phyloP scores from a whole-genome alignment of 352 stramenopile species.

The Phytophthora uliginosa region DNA sequence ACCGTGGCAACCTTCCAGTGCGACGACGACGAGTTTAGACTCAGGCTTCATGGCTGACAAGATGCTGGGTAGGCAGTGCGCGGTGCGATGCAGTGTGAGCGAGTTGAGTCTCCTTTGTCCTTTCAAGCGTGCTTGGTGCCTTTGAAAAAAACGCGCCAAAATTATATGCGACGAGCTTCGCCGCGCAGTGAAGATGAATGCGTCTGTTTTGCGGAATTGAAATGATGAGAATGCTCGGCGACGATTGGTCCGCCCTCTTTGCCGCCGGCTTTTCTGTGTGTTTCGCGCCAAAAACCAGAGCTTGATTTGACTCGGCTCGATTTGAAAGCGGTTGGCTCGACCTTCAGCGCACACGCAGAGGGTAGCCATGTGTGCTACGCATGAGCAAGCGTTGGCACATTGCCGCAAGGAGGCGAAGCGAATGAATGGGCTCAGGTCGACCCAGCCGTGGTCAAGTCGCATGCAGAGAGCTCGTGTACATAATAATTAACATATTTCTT shows the following conservation, averaged over 20 bases:
- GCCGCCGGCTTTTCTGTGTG: conserved; percentile 2
- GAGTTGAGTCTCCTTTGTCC: background rate
- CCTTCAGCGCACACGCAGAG: conserved; percentile 14
- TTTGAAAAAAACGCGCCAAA: conserved; percentile 36
- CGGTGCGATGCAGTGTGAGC: conserved; percentile 19
- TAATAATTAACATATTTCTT: too few relatives aligned
- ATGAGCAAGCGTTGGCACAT: conserved; percentile 13
- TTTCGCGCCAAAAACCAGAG: conserved; percentile 37
- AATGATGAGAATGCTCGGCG: too few relatives aligned
- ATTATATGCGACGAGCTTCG: conserved; percentile 7
- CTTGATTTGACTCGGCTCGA: conserved; percentile 2
- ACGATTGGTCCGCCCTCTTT: conserved; percentile 21
- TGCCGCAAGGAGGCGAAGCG: background rate
- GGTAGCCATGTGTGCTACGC: conserved; percentile 14
- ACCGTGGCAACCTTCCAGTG: conserved; percentile 90
- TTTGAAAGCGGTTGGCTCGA: conserved; percentile 8
- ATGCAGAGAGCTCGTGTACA: background rate
- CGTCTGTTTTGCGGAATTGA: conserved; percentile 15
- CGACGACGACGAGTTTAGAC: conserved; percentile 84
- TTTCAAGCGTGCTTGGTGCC: background rate
- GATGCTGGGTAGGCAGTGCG: background rate
- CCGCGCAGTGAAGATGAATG: background rate
- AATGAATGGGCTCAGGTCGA: background rate
- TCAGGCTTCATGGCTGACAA: conserved; percentile 42
- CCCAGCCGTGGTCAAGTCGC: background rate